These are phyloP conservation scores for Deinandra increscens DNA, from an alignment of 129 eudicot genomes.

Conservation along the genomic window DNA sequence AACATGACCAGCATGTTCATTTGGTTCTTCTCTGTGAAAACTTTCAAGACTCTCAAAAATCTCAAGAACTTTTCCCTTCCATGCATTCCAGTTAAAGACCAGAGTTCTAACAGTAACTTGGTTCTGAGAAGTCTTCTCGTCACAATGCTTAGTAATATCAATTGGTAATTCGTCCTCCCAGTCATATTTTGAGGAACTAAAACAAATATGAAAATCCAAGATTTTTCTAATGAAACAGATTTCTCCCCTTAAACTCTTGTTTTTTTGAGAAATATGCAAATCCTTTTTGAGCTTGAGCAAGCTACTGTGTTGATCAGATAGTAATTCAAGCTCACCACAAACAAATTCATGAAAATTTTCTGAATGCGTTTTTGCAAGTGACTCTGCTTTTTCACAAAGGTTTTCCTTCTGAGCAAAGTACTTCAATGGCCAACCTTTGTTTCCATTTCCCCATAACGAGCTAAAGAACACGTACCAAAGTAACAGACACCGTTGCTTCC, in stretches of 20 bases:
- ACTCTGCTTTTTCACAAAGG: conserved; percentile 41
- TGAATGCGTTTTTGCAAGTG: conserved; percentile 31
- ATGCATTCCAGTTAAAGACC: conserved; percentile 48
- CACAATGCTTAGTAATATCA: conserved; percentile 25
- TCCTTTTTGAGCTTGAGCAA: conserved; percentile 34
- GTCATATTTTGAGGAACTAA: conserved; percentile 41
- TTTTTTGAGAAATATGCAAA: conserved; percentile 29
- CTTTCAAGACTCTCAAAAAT: conserved; percentile 38
- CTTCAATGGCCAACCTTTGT: conserved; percentile 65
- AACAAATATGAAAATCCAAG: conserved; percentile 40
- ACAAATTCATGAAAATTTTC: conserved; percentile 31
- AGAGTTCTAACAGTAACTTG: conserved; percentile 49
- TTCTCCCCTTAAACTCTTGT: conserved; percentile 37
- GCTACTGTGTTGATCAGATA: conserved; percentile 36
- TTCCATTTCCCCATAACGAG: conserved; percentile 44
- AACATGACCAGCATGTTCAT: conserved; percentile 17
- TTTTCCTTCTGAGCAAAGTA: conserved; percentile 40
- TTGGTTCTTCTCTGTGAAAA: conserved; percentile 24
- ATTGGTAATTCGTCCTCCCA: conserved; percentile 34
- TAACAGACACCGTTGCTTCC: conserved; percentile 35
- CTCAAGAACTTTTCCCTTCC: conserved; percentile 34
- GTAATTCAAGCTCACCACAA: conserved; percentile 38
- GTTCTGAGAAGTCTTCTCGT: conserved; percentile 30
- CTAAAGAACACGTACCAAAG: conserved; percentile 39
- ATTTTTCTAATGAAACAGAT: conserved; percentile 38